A percentile compares a stretch with the other conserved stretches of the same genome.
Conservation (phyloP, 2,329 filamentous ascomycete genomes). For the Alternaria consortialis region DNA sequence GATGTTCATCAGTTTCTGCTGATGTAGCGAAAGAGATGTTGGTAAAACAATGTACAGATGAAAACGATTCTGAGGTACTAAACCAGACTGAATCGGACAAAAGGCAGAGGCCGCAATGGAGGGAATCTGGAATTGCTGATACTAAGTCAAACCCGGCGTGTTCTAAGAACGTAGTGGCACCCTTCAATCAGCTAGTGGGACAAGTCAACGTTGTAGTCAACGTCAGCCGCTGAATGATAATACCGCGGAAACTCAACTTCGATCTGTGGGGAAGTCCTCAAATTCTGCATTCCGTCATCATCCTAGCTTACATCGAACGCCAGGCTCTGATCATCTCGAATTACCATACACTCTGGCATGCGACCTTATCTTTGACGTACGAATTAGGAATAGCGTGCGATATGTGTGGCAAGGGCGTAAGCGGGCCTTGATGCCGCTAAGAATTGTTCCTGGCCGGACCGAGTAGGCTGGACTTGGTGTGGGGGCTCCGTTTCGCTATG, state of each 20-base stretch:
- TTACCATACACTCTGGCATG: slow-evolving; percentile 32
- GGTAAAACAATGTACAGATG: background rate
- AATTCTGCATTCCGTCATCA: slow-evolving; percentile 30
- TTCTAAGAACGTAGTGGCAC: slow-evolving; percentile 13
- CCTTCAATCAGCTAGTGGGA: slow-evolving; percentile 20
- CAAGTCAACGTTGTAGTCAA: slow-evolving; percentile 14
- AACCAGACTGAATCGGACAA: background rate
- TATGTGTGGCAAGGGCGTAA: slow-evolving; percentile 16
- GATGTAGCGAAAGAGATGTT: background rate
- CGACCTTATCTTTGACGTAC: slow-evolving; percentile 47
- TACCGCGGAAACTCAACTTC: slow-evolving; percentile 28
- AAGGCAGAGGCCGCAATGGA: slow-evolving; percentile 2
- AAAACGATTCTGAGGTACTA: background rate
- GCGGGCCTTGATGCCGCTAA: slow-evolving; percentile 15
- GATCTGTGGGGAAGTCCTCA: slow-evolving; percentile 35
- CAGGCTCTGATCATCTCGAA: slow-evolving; percentile 12
- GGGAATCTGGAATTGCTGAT: background rate
- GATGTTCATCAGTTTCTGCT: background rate
- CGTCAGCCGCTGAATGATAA: slow-evolving; percentile 15
- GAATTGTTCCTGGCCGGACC: slow-evolving; percentile 23
- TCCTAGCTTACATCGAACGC: slow-evolving; percentile 10
- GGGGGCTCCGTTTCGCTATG: slow-evolving; percentile 19
- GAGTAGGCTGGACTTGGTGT: slow-evolving; percentile 17
- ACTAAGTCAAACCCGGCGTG: background rate
- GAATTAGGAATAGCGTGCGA: slow-evolving; percentile 35